phyloP scores from a whole-genome alignment of 371 early-diverging fungal species.

The Quaeritorhiza haematococci region DNA sequence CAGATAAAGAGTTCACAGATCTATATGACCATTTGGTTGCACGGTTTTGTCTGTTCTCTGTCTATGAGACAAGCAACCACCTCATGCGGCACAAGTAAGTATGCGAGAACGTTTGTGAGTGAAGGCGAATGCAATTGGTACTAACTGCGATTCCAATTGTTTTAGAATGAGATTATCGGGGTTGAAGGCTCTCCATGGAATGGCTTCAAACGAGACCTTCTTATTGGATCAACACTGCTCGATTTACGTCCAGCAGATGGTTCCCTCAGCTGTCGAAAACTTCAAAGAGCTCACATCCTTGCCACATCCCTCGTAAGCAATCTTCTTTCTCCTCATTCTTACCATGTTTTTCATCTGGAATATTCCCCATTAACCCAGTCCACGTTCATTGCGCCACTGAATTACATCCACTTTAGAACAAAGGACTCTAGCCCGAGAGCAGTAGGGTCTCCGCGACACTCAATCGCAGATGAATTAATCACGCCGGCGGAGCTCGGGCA shows the following conservation, averaged over 20 bases:
- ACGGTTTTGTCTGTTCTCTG: slow-evolving; percentile 57
- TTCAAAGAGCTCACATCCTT: too few relatives aligned
- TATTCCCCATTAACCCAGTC: too few relatives aligned
- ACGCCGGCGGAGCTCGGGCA: slow-evolving; percentile 23
- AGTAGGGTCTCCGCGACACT: slow-evolving; percentile 18
- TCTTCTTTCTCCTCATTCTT: too few relatives aligned
- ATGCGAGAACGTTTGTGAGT: too few relatives aligned
- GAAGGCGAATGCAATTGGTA: too few relatives aligned
- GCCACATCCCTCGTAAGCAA: too few relatives aligned
- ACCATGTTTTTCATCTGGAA: too few relatives aligned
- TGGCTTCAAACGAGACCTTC: slow-evolving; percentile 29
- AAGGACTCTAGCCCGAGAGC: neutral
- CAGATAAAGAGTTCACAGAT: slow-evolving; percentile 61
- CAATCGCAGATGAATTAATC: slow-evolving; percentile 31
- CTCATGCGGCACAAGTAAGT: slow-evolving; percentile 38
- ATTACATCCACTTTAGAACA: too few relatives aligned
- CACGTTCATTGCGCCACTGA: too few relatives aligned
- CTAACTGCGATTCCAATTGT: neutral
- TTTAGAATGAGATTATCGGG: slow-evolving; percentile 33
- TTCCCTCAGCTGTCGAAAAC: slow-evolving; percentile 25
- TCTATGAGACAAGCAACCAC: slow-evolving; percentile 36
- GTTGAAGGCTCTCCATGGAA: slow-evolving; percentile 30
- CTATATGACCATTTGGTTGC: slow-evolving; percentile 56
- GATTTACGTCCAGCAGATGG: slow-evolving; percentile 23
- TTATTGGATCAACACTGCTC: too few relatives aligned